Percentiles rank a stretch among this genome's conserved stretches.
Evolutionary conservation across 345 rosid species (phyloP).

Genomic region (Hypericum androsaemum): DNA sequence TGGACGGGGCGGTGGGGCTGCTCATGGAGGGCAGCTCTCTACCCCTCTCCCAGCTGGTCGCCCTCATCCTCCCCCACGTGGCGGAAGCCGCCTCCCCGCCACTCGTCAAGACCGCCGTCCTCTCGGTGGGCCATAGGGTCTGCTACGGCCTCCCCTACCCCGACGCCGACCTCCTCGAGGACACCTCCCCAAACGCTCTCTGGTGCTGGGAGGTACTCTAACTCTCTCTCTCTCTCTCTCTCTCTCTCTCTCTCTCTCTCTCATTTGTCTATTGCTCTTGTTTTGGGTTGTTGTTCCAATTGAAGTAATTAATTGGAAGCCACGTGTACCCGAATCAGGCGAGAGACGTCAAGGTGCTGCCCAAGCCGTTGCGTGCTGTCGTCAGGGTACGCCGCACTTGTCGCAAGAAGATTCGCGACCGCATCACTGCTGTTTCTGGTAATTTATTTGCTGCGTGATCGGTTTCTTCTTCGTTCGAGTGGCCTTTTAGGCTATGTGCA

Average conservation of each 20-base stretch:
- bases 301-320: not conserved
- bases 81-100: conserved; percentile 18
- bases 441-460: not conserved
- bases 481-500: not conserved
- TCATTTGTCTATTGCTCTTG: no score
- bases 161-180: conserved; percentile 87
- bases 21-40: conserved; percentile 65
- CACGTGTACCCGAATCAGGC: conserved; percentile 29
- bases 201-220: conserved; percentile 95
- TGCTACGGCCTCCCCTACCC: conserved; percentile 55
- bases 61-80: conserved; percentile 19
- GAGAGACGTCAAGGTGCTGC: conserved; percentile 64
- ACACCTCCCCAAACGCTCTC: conserved; percentile 45
- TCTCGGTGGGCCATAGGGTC: conserved; percentile 68
- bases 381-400: conserved; percentile 57
- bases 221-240: conserved; percentile 1
- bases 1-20: conserved; percentile 46
- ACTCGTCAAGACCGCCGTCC: conserved; percentile 49
- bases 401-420: conserved; percentile 73
- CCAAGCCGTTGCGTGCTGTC: conserved; percentile 43
- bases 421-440: conserved; percentile 76
- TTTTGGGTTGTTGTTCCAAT: no score
- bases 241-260: no score
- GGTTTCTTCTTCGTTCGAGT: not conserved
- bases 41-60: conserved; percentile 60